Conservation (phyloP, 108 stramenopile species). For the Bacterosira constricta region DNA sequence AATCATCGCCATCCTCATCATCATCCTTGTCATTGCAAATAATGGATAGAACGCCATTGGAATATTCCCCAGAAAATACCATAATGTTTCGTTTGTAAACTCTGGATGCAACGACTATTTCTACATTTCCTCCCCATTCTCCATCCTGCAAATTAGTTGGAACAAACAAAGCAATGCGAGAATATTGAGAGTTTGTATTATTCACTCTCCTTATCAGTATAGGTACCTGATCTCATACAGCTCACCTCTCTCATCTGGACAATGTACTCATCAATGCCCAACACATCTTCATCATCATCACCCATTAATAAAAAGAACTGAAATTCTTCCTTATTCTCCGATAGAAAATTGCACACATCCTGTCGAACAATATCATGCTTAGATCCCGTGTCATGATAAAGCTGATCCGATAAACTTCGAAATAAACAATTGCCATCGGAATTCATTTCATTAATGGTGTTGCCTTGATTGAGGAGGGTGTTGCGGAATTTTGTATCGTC, state of each 20-base stretch:
- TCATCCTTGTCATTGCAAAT: conserved; percentile 49
- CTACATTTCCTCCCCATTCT: conserved; percentile 83
- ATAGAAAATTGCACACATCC: conserved; percentile 76
- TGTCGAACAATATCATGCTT: conserved; percentile 55
- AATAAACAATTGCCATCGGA: conserved; percentile 90
- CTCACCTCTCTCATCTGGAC: conserved; percentile 59
- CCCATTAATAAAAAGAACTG: conserved; percentile 73
- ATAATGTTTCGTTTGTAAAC: conserved; percentile 71
- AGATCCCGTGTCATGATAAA: conserved; percentile 63
- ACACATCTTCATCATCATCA: conserved; percentile 75
- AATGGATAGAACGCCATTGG: conserved; percentile 66
- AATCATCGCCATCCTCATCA: conserved; percentile 46
- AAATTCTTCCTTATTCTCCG: conserved; percentile 66
- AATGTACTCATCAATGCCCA: conserved; percentile 71
- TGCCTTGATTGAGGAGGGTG: conserved; percentile 25
- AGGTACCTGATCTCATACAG: too few relatives aligned
- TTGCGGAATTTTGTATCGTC: conserved; percentile 34
- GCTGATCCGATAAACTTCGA: conserved; percentile 80
- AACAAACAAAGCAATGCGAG: not conserved
- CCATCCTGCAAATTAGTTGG: conserved; percentile 40
- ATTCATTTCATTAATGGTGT: conserved; percentile 60
- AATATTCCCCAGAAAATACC: conserved; percentile 61
- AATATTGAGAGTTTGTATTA: not conserved
- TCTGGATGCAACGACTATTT: conserved; percentile 79
- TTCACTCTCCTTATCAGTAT: too few relatives aligned